A percentile compares a stretch with the other conserved stretches of the same genome.
Conservation (phyloP, 352 stramenopile species). For the Globisporangium carolinianum region DNA sequence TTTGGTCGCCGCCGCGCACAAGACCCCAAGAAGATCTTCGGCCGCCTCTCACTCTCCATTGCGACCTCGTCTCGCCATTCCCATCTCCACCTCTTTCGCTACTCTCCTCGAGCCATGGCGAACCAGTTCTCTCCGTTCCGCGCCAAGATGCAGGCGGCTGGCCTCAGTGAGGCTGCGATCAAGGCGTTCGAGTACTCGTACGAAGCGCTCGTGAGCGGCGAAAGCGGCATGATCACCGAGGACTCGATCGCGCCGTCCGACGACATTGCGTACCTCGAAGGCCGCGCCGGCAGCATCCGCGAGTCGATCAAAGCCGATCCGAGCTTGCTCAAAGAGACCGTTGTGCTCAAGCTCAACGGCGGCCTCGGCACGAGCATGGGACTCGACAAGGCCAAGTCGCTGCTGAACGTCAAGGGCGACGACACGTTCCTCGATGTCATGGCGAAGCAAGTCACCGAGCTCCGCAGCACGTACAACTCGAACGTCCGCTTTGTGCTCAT, state of each 20-base stretch:
- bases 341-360: slow-evolving; percentile 86
- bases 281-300: slow-evolving; percentile 67
- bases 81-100: slow-evolving; percentile 6
- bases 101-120: slow-evolving; percentile 26
- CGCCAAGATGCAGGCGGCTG: slow-evolving; percentile 95
- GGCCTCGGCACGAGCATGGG: slow-evolving; percentile 85
- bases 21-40: slow-evolving; percentile 10
- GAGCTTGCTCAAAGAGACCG: slow-evolving; percentile 72
- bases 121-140: slow-evolving; percentile 72
- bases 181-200: slow-evolving; percentile 98
- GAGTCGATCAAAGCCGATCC: slow-evolving; percentile 66
- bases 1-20: slow-evolving; percentile 6
- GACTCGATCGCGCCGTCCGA: slow-evolving; percentile 86
- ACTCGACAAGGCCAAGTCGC: slow-evolving; percentile 94
- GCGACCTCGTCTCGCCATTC: slow-evolving; percentile 4
- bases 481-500: slow-evolving; percentile 89
- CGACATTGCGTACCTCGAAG: slow-evolving; percentile 75
- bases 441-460: slow-evolving; percentile 90
- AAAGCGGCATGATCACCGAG: slow-evolving; percentile 96
- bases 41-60: background rate
- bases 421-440: slow-evolving; percentile 92
- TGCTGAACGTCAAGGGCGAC: slow-evolving; percentile 91
- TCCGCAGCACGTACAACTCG: slow-evolving; percentile 91
- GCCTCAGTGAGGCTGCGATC: slow-evolving; percentile 93
- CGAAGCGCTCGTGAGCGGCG: slow-evolving; percentile 90